Evolutionary conservation across 2,329 filamentous ascomycete species (phyloP).

Genomic region (Eutypa lata): DNA sequence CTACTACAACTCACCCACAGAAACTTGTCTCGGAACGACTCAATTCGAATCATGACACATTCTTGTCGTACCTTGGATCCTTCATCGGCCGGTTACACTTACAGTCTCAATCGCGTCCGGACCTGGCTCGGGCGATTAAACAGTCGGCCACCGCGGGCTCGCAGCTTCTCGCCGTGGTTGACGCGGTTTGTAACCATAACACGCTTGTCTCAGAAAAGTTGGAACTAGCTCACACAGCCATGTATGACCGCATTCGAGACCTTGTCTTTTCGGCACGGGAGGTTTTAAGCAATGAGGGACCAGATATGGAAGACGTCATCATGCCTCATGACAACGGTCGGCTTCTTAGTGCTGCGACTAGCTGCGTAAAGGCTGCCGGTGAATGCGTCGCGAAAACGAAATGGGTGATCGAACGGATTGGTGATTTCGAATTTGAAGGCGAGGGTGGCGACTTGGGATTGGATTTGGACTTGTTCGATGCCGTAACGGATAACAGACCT

Average conservation of each 20-base stretch:
- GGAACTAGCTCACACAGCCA: slow-evolving; percentile 65
- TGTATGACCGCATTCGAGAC: slow-evolving; percentile 77
- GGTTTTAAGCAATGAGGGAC: slow-evolving; percentile 66
- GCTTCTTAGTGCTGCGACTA: slow-evolving; percentile 75
- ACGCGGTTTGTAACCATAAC: slow-evolving; percentile 78
- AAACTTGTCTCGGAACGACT: slow-evolving; percentile 83
- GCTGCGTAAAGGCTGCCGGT: slow-evolving; percentile 84
- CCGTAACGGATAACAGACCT: slow-evolving; percentile 30
- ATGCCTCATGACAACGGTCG: slow-evolving; percentile 75
- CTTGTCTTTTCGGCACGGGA: slow-evolving; percentile 79
- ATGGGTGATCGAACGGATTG: slow-evolving; percentile 79
- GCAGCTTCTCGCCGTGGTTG: slow-evolving; percentile 74
- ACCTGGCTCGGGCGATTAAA: slow-evolving; percentile 77
- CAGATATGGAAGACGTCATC: slow-evolving; percentile 73
- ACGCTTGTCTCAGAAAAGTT: slow-evolving; percentile 64
- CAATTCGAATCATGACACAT: slow-evolving; percentile 76
- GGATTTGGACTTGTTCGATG: slow-evolving; percentile 50
- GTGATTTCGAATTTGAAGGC: slow-evolving; percentile 85
- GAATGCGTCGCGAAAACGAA: slow-evolving; percentile 89
- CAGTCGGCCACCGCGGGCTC: slow-evolving; percentile 81
- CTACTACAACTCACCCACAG: slow-evolving; percentile 54
- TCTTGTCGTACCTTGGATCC: slow-evolving; percentile 85
- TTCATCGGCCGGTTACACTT: slow-evolving; percentile 89
- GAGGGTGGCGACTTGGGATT: slow-evolving; percentile 55
- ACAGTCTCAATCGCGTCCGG: slow-evolving; percentile 84